These are phyloP conservation scores for Mycena capillaripes DNA, from an alignment of 768 basidiomycete species.

Conservation along the genomic window DNA sequence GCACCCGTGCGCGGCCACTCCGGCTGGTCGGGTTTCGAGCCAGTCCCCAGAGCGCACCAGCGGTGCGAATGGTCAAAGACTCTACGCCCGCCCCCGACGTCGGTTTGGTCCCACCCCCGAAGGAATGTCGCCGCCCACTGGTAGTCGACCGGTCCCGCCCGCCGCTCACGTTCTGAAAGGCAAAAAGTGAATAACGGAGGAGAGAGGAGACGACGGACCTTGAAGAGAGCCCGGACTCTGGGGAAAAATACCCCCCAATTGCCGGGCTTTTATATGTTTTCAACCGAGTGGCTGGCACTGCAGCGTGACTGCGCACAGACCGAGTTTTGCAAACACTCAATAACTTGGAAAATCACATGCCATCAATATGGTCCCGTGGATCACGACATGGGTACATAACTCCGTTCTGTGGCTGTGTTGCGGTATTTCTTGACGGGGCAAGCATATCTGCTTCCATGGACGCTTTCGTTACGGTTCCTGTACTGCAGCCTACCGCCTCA, in stretches of 20 bases:
- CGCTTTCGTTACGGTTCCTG: too few relatives aligned
- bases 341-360: too few relatives aligned
- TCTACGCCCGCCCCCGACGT: background rate
- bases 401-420: background rate
- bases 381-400: too few relatives aligned
- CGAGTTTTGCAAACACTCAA: background rate
- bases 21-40: background rate
- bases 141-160: background rate
- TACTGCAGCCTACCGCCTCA: too few relatives aligned
- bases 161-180: background rate
- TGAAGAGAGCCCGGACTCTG: background rate
- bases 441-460: background rate
- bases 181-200: background rate
- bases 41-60: background rate
- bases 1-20: background rate
- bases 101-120: background rate
- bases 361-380: too few relatives aligned
- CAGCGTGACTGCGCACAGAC: conserved; percentile 9
- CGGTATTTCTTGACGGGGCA: background rate
- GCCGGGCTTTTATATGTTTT: background rate
- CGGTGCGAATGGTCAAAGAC: background rate
- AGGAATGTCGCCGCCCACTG: background rate
- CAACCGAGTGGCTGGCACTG: too few relatives aligned
- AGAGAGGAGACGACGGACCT: background rate
- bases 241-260: background rate